These are phyloP conservation scores for Tetraselmis chui DNA, from an alignment of 139 green algal genomes.

Conservation along the genomic window DNA sequence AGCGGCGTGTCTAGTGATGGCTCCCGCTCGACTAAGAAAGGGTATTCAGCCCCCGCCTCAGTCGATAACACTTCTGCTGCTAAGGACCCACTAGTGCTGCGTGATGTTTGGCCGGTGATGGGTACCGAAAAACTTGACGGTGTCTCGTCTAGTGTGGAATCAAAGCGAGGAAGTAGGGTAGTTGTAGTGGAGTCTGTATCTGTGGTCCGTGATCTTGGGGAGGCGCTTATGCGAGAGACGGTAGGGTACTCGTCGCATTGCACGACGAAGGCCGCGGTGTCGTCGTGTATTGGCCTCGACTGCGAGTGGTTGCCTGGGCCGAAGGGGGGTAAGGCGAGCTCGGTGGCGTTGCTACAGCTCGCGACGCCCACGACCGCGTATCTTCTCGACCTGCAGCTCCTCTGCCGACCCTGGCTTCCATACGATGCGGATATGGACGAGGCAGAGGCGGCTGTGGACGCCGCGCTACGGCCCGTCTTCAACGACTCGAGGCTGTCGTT, in stretches of 20 bases:
- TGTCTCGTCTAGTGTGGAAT: neutral
- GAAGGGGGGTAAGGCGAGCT: neutral
- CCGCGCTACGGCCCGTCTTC: constrained; percentile 11
- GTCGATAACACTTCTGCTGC: too few relatives aligned
- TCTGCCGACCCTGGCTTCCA: constrained; percentile 5
- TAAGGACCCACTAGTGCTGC: neutral
- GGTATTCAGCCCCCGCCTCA: too few relatives aligned
- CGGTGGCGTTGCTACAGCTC: constrained; percentile 28
- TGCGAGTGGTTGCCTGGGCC: constrained; percentile 23
- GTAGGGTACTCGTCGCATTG: neutral
- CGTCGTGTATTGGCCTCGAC: constrained; percentile 16
- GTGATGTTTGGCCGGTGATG: neutral
- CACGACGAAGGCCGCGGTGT: neutral
- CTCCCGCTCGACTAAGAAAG: neutral
- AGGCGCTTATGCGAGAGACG: neutral
- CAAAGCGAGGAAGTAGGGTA: too few relatives aligned
- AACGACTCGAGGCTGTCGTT: constrained; percentile 19
- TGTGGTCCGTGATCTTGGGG: too few relatives aligned
- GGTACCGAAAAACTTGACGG: neutral
- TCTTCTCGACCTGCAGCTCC: constrained; percentile 22
- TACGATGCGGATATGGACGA: neutral
- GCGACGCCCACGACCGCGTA: constrained; percentile 11
- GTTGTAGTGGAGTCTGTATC: neutral
- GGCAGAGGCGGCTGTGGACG: constrained; percentile 13
- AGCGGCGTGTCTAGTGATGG: neutral